Evolutionary conservation across 2,329 filamentous ascomycete species (phyloP).

Genomic region (Aotearoamyces nothofagi): DNA sequence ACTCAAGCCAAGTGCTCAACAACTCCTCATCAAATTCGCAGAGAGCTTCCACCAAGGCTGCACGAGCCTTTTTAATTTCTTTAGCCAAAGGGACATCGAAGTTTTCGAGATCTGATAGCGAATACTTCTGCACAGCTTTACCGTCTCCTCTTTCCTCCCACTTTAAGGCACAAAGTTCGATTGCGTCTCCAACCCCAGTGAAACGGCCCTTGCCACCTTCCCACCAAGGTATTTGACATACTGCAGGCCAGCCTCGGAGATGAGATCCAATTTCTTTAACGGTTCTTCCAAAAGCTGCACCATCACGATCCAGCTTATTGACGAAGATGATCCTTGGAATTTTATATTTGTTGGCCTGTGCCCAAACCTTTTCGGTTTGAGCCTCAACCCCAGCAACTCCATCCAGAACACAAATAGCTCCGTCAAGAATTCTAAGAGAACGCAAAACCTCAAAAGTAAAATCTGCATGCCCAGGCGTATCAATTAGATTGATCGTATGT

Average conservation of each 20-base stretch:
- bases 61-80: constrained; percentile 63
- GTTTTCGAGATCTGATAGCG: constrained; percentile 33
- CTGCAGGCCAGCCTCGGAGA: constrained; percentile 70
- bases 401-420: constrained; percentile 84
- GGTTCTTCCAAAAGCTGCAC: constrained; percentile 68
- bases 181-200: constrained; percentile 70
- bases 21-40: constrained; percentile 81
- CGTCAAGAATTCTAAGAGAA: constrained; percentile 76
- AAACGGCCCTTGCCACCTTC: constrained; percentile 57
- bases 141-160: constrained; percentile 58
- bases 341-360: constrained; percentile 68
- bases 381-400: constrained; percentile 90
- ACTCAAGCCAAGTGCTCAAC: constrained; percentile 70
- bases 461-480: constrained; percentile 92
- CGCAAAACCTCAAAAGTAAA: constrained; percentile 94
- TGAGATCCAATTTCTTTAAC: constrained; percentile 73
- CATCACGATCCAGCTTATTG: constrained; percentile 76
- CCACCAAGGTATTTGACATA: constrained; percentile 96
- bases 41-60: constrained; percentile 65
- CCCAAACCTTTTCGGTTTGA: constrained; percentile 94
- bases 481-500: constrained; percentile 79
- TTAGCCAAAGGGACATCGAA: constrained; percentile 34
- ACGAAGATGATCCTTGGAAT: constrained; percentile 74
- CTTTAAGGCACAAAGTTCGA: constrained; percentile 58
- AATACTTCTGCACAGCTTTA: constrained; percentile 40